Percentiles rank a stretch among this genome's conserved stretches.
Evolutionary conservation across 345 rosid genomes (phyloP).

Genomic region (Eucalyptus coolabah): DNA sequence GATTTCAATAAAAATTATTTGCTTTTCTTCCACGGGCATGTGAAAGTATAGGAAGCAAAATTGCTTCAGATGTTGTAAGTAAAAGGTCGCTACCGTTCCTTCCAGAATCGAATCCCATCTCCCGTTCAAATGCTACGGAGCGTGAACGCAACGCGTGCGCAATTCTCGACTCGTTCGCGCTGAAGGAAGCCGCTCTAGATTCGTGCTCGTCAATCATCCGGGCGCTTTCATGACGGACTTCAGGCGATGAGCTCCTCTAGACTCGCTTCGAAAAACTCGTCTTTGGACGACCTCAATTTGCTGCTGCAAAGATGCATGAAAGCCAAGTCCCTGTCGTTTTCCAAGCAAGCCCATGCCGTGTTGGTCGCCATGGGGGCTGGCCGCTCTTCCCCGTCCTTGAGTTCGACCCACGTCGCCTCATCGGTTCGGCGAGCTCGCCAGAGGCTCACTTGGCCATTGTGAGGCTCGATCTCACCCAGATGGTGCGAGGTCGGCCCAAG

Average conservation of each 20-base stretch:
- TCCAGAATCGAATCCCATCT: background rate
- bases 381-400: constrained; percentile 1
- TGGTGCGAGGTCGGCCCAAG: too few relatives aligned
- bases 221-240: background rate
- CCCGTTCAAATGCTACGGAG: background rate
- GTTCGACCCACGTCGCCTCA: constrained; percentile 12
- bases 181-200: background rate
- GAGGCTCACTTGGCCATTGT: too few relatives aligned
- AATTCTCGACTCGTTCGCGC: background rate
- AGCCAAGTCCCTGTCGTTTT: constrained; percentile 10
- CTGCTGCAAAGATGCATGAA: constrained; percentile 21
- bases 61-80: background rate
- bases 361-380: constrained; percentile 1
- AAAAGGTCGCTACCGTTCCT: background rate
- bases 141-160: background rate
- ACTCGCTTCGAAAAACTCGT: background rate
- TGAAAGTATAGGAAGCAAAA: background rate
- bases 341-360: constrained; percentile 26
- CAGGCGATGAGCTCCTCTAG: background rate
- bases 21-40: background rate
- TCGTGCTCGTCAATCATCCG: background rate
- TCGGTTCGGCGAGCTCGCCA: accelerated
- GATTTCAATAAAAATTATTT: background rate
- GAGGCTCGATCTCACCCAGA: too few relatives aligned
- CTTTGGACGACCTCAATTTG: background rate